These are phyloP conservation scores for Leishmania amazonensis DNA, from an alignment of 208 protist species.

Conservation along the genomic window DNA sequence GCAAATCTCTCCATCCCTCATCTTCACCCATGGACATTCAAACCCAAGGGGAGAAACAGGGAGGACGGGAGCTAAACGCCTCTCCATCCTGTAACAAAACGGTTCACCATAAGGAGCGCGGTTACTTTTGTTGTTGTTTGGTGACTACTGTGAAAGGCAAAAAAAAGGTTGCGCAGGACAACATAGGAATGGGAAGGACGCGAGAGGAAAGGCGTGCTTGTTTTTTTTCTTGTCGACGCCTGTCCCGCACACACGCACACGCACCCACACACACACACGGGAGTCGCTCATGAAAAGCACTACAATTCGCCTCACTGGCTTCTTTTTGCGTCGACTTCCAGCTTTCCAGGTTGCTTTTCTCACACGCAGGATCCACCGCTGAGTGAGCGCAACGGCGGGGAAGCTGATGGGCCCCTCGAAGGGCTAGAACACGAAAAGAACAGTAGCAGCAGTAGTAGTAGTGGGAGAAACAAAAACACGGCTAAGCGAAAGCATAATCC, in stretches of 20 bases:
- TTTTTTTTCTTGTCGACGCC: not conserved
- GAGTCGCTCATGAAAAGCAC: not conserved
- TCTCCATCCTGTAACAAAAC: not conserved
- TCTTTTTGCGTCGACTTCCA: not conserved
- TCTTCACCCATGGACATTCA: not conserved
- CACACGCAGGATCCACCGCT: not conserved
- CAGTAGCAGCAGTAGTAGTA: not conserved
- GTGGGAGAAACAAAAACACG: not conserved
- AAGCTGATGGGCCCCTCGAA: not conserved
- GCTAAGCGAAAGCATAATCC: not conserved
- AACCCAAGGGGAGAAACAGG: not conserved
- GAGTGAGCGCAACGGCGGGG: not conserved
- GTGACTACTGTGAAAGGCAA: not conserved
- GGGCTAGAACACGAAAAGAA: not conserved
- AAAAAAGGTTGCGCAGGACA: not conserved
- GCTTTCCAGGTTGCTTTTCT: not conserved
- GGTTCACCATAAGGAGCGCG: not conserved
- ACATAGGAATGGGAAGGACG: not conserved
- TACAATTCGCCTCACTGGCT: not conserved
- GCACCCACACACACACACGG: not conserved
- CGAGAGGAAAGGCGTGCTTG: not conserved
- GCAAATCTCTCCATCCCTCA: not conserved
- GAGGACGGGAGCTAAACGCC: not conserved
- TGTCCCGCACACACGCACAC: not conserved
- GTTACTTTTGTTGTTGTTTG: not conserved